Evolutionary conservation across 2,329 filamentous ascomycete genomes (phyloP).

Genomic region (Aspergillus fumigatiaffinis): DNA sequence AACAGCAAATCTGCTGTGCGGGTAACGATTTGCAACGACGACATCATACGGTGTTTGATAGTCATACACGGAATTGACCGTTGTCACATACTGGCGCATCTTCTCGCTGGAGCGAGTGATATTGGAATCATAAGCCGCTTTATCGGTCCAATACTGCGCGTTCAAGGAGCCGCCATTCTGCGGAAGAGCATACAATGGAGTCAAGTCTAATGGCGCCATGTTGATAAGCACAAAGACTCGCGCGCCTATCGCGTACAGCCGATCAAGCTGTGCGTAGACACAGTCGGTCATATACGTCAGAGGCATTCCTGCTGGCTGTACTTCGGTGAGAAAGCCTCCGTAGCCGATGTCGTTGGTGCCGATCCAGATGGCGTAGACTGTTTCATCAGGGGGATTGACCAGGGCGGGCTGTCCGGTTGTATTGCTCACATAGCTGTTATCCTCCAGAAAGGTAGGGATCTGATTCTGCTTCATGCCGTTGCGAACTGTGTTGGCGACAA

Average conservation of each 20-base stretch:
- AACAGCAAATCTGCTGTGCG: conserved; percentile 57
- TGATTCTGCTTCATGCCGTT: conserved; percentile 55
- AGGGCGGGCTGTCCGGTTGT: conserved; percentile 24
- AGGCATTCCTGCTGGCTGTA: conserved; percentile 56
- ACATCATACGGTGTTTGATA: conserved; percentile 48
- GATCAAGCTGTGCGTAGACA: conserved; percentile 59
- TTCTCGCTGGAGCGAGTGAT: conserved; percentile 46
- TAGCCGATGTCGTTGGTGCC: conserved; percentile 73
- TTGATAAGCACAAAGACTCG: conserved; percentile 70
- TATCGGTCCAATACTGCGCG: conserved; percentile 46
- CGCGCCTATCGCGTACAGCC: conserved; percentile 61
- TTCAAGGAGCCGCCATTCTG: conserved; percentile 42
- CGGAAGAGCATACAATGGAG: conserved; percentile 60
- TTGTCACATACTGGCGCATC: conserved; percentile 49
- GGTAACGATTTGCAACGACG: conserved; percentile 40
- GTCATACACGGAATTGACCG: conserved; percentile 49
- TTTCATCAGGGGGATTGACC: conserved; percentile 50
- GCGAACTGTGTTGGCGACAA: conserved; percentile 52
- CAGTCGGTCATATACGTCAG: conserved; percentile 64
- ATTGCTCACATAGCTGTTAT: conserved; percentile 14
- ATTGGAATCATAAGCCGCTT: conserved; percentile 37
- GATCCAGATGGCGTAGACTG: conserved; percentile 73
- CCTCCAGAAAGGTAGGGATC: conserved; percentile 39
- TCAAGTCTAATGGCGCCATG: conserved; percentile 59
- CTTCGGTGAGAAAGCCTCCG: conserved; percentile 61